A percentile compares a stretch with the other conserved stretches of the same genome.
These are phyloP conservation scores for Termitomyces titanicus DNA, from an alignment of 768 basidiomycete genomes.

Conservation along the genomic window DNA sequence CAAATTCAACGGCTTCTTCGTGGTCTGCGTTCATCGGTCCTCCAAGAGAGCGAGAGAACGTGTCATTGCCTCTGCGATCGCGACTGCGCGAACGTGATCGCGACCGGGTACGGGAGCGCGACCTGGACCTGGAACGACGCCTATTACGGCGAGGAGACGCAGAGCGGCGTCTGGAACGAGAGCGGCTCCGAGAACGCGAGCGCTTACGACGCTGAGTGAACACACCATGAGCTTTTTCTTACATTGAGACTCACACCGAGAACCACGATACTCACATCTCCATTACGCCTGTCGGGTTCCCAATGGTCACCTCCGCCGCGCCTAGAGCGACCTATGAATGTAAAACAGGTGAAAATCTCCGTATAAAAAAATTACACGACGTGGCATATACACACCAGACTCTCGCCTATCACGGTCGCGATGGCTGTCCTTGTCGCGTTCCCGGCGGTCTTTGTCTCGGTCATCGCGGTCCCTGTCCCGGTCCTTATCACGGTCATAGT, in stretches of 20 bases:
- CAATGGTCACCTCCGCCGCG: slow-evolving; percentile 69
- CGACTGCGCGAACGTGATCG: slow-evolving; percentile 45
- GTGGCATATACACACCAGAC: slow-evolving; percentile 36
- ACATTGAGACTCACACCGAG: slow-evolving; percentile 3
- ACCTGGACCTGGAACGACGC: slow-evolving; percentile 65
- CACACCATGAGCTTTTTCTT: slow-evolving; percentile 1
- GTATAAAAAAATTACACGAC: slow-evolving; percentile 4
- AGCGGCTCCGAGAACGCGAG: slow-evolving; percentile 62
- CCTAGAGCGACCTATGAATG: slow-evolving; percentile 31
- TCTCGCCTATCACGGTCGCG: slow-evolving; percentile 53
- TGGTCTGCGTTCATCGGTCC: slow-evolving; percentile 89
- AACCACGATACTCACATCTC: slow-evolving; percentile 47
- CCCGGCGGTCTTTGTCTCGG: slow-evolving; percentile 31
- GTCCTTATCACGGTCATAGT: slow-evolving; percentile 30
- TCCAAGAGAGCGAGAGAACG: slow-evolving; percentile 77
- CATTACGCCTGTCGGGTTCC: slow-evolving; percentile 75
- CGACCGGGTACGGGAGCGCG: slow-evolving; percentile 41
- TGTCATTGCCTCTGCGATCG: slow-evolving; percentile 56
- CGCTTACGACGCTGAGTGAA: slow-evolving; percentile 58
- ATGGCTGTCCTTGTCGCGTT: slow-evolving; percentile 47
- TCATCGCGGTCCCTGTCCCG: slow-evolving; percentile 35
- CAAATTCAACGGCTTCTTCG: slow-evolving; percentile 93
- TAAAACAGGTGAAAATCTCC: background rate
- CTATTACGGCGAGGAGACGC: slow-evolving; percentile 63
- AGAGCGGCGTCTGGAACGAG: slow-evolving; percentile 67